Evolutionary conservation across 2,329 filamentous ascomycete species (phyloP), one percentile per base, ranked within the genome.

Genomic region (Colletotrichum brevisporum): DNA sequence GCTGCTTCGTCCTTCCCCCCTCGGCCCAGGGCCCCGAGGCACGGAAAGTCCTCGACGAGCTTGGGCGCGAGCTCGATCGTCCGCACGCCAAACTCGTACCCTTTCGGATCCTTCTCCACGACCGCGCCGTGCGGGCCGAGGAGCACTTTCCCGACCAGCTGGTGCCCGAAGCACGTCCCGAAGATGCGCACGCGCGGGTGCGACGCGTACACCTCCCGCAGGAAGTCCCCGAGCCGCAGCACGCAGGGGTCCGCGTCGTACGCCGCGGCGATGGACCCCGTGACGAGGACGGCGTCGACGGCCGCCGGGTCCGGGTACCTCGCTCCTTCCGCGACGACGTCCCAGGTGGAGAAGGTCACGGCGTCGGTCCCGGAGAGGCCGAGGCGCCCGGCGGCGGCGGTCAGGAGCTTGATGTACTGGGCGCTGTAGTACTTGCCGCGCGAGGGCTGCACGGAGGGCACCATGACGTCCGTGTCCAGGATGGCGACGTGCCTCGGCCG

Each of bases 121-220:
- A 75, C 74, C 5, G 57, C 57, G 39, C 63, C 63, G 31, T 67
- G 58, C 8, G 63, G 57, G 21, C 58, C 58, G 5, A 67, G 80
- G 31, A 83, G 74, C 2, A 83, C 83, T 3, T 83, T 76, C 2
- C 79, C 84, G 39, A 86, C 72, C 31, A 86, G 84, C 73, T 86
- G 83, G 57, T 86, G 83, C 1, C 84, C 83, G 70, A 85, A 86
- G 71, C 84, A 86, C 45, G 85, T 78, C 1, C 84, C 84, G 10
- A 85, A 76, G 0, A 85, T 63, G 31, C 75, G 6, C 77, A 79
- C 16, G 74, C 72, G 4, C 76, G 73, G 12, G 79, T 76, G 12
- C 76, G 74, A 4, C 15, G 67, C 70, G 47, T 76, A 73, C 5
- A 76, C 78, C 47, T 73, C 73, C 18, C 72, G 73, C 6, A 82